Evolutionary conservation across 225 moss, liverwort and hornwort species (phyloP), one percentile per base, ranked within the genome.

Genomic region (Marchantia polymorpha): DNA sequence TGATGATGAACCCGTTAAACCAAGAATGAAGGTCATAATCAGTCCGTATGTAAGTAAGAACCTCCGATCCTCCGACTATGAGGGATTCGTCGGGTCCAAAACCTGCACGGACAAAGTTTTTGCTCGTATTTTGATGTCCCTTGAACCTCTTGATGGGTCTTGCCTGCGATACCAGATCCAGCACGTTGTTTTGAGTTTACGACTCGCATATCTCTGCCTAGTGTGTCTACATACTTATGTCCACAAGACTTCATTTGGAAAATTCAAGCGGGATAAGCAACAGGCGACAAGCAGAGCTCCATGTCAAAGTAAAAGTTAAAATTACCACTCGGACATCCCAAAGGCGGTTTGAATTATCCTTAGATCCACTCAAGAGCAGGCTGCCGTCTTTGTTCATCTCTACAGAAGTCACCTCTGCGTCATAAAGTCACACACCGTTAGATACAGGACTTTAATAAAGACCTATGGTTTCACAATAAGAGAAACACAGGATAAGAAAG

Each of bases 351-450:
- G 95, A 95, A 75, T 93, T 95, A 77, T 95, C 93, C 87, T 95
- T 95, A 46, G 93, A 95, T 46, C 95, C 95, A 83, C 95, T 95
- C 79, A 95, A 84, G 67, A 95, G 83, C 66, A 92, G 87, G 77
- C 92, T 86, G 52, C 95, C 95, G 79, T 93, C 88, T 84, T 95
- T 95, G 90, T 92, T 95, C 95, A 93, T 95, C 87, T 93, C 95
- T 50, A 95, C 93, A 72, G 93, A 95, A 16, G 95, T 95, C 69
- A 95, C 95, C 85, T 95, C 95, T 93, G 88, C 74, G 52, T 16
- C 7, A 20, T 74, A 25, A n/a, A 9, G 81, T 23, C 48, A 9
- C 69, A 22, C 23, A 16, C 71, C 20, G 1, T 71, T 47, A 71
- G n/a, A 52, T 25, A 60, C 48, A 30, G 27, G 48, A 3, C 47